Percentiles rank a stretch among this genome's conserved stretches.
These are phyloP conservation scores for Phoma sp. DNA, from an alignment of 2,329 filamentous ascomycete species.

Conservation along the genomic window DNA sequence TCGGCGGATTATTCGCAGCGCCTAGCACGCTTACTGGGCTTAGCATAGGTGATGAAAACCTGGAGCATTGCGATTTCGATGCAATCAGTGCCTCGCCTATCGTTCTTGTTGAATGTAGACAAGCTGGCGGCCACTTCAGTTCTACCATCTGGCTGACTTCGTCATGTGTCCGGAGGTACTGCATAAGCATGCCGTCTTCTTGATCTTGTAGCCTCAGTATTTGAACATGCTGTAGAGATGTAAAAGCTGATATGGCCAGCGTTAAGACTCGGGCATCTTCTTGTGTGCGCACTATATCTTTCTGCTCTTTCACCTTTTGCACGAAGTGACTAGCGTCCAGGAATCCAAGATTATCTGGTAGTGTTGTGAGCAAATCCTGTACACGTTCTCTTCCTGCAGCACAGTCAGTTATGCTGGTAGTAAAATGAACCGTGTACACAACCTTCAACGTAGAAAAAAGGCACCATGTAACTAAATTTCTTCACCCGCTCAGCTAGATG, in stretches of 20 bases:
- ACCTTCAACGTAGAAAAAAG: constrained; percentile 66
- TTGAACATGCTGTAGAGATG: constrained; percentile 68
- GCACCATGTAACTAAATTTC: constrained; percentile 68
- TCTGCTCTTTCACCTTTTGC: constrained; percentile 59
- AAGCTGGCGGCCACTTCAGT: constrained; percentile 69
- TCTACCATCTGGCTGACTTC: constrained; percentile 57
- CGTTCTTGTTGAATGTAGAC: constrained; percentile 66
- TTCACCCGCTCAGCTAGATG: constrained; percentile 63
- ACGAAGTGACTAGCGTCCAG: constrained; percentile 53
- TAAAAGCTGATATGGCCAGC: constrained; percentile 65
- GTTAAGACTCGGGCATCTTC: constrained; percentile 62
- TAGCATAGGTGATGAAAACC: constrained; percentile 69
- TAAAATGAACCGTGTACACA: neutral
- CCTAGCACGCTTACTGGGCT: constrained; percentile 65
- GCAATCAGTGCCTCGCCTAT: constrained; percentile 65
- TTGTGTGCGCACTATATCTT: constrained; percentile 58
- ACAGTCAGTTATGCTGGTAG: constrained; percentile 30
- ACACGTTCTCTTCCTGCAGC: constrained; percentile 50
- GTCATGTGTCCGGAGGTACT: constrained; percentile 59
- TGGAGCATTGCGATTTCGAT: constrained; percentile 63
- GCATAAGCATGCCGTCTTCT: constrained; percentile 62
- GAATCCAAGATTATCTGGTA: constrained; percentile 45
- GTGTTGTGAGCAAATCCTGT: constrained; percentile 48
- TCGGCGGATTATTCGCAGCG: constrained; percentile 57
- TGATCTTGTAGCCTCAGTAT: constrained; percentile 68